Base-by-base conservation (phyloP, 1,139 yeast genomes). In the Saccharomyces hybrid region DNA sequence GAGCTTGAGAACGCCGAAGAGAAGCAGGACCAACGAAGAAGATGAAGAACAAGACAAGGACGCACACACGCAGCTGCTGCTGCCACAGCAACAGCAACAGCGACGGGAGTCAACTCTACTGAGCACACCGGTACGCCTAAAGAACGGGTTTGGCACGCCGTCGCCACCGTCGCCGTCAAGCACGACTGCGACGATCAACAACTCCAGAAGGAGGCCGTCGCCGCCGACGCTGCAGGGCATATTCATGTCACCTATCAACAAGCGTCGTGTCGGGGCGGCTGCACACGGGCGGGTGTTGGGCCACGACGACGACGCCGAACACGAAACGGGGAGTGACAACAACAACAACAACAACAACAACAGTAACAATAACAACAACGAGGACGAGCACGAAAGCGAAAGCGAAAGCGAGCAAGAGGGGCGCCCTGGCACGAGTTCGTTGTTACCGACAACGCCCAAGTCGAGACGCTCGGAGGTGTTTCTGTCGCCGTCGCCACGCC, bases 361-460 rank as follows among this genome's bases (percentile, higher is more conserved):
- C 4, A 21, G 4, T 4, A 21, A 21, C 21, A 21, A 21, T 21
- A 21, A 21, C 21, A 21, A 21, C 4, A 2, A 21, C 21, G 21
- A 21, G 21, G 24, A 38, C 24, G 44, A 38, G 11, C 4, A 61
- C 55, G 24, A 55, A 61, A 16, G 60, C 64, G 49, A 38, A 14
- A 32, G 14, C 14, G 9, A n/a, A 3, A 38, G 16, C n/a, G 11
- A 38, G 12, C 19, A 38, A 11, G 24, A 16, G 24, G 44, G 44
- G 2, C 44, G 16, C 24, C 24, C 16, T 38, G 12, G 44, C 19
- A 38, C 16, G 44, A 9, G 24, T 12, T 55, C 66, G 19, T 51
- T 66, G 52, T 68, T 71, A 16, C 75, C 75, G 2, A 64, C 69
- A 24, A 73, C 76, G 1, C 76, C 76, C 7, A 66, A 66, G 53